Percentiles rank a stretch among this genome's conserved stretches.
phyloP scores from a whole-genome alignment of 2,329 filamentous ascomycete genomes.

The Onygena corvina region DNA sequence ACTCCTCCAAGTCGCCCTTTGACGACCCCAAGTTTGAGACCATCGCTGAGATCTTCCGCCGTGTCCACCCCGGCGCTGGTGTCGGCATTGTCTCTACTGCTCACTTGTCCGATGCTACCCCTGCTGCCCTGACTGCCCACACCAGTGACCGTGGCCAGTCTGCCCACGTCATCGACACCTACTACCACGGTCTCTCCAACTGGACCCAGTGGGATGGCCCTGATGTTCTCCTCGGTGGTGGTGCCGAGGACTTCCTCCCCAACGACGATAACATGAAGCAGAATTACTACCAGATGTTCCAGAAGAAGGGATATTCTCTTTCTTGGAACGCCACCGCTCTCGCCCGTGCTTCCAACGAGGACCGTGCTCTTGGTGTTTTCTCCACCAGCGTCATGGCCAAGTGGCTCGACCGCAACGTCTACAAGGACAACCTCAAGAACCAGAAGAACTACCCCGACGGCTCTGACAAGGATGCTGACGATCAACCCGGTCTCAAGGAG shows the following conservation, averaged over 20 bases:
- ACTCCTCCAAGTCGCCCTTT: constrained; percentile 59
- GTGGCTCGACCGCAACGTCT: constrained; percentile 79
- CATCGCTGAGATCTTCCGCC: constrained; percentile 58
- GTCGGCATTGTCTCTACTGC: constrained; percentile 65
- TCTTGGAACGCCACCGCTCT: constrained; percentile 64
- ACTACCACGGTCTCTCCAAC: constrained; percentile 62
- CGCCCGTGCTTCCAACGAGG: constrained; percentile 42
- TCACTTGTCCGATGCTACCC: constrained; percentile 62
- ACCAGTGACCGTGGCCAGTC: constrained; percentile 58
- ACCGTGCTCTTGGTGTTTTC: constrained; percentile 66
- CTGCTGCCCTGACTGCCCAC: constrained; percentile 61
- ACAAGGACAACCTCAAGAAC: constrained; percentile 54
- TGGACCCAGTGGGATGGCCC: constrained; percentile 65
- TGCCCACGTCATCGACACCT: constrained; percentile 61
- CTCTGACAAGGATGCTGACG: constrained; percentile 49
- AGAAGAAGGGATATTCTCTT: constrained; percentile 58
- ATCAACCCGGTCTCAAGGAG: constrained; percentile 73
- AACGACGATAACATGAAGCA: constrained; percentile 56
- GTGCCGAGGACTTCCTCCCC: constrained; percentile 67
- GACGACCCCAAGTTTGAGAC: constrained; percentile 82
- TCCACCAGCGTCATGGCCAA: constrained; percentile 62
- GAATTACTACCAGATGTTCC: constrained; percentile 61
- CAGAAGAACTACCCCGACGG: constrained; percentile 60
- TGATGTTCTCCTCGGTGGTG: constrained; percentile 71
- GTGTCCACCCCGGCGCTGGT: constrained; percentile 49